These are phyloP conservation scores for Gracilaria gracilis DNA, from an alignment of 23 red algal species.

Conservation along the genomic window DNA sequence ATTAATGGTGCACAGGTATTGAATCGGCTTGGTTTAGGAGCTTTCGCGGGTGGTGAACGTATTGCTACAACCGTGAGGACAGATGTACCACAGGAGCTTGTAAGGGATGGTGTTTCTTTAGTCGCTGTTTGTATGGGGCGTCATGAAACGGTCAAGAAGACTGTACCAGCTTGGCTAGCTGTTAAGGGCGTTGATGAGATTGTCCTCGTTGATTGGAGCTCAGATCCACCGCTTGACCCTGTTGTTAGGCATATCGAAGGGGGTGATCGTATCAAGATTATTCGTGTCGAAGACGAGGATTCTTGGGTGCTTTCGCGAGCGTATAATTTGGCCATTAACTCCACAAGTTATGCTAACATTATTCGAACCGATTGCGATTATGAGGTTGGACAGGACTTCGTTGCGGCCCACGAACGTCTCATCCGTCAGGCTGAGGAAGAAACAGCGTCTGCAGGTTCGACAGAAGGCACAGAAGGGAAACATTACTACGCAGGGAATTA, in stretches of 20 bases:
- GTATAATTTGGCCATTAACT: conserved; percentile 68
- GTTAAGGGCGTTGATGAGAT: conserved; percentile 62
- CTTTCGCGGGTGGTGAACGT: background rate
- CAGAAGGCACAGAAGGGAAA: conserved; percentile 5
- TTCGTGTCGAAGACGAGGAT: conserved; percentile 65
- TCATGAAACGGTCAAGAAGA: conserved; percentile 51
- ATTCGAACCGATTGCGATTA: conserved; percentile 85
- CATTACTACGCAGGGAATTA: conserved; percentile 78
- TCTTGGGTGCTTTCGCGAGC: conserved; percentile 69
- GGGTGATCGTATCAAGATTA: conserved; percentile 43
- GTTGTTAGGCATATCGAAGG: conserved; percentile 14
- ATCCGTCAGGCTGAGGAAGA: background rate
- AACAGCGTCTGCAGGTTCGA: background rate
- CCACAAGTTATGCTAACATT: conserved; percentile 42
- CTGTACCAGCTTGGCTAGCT: conserved; percentile 57
- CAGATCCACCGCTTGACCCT: conserved; percentile 53
- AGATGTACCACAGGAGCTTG: background rate
- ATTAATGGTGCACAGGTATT: conserved; percentile 6
- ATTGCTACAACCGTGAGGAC: background rate
- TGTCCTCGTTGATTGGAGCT: conserved; percentile 79
- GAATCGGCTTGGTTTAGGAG: conserved; percentile 8
- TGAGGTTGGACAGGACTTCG: conserved; percentile 53
- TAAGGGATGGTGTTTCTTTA: conserved; percentile 54
- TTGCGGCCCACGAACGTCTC: conserved; percentile 19
- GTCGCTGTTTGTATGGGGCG: conserved; percentile 76